These are phyloP conservation scores for Metschnikowia kofuensis DNA, from an alignment of 805 yeast species.

Conservation along the genomic window DNA sequence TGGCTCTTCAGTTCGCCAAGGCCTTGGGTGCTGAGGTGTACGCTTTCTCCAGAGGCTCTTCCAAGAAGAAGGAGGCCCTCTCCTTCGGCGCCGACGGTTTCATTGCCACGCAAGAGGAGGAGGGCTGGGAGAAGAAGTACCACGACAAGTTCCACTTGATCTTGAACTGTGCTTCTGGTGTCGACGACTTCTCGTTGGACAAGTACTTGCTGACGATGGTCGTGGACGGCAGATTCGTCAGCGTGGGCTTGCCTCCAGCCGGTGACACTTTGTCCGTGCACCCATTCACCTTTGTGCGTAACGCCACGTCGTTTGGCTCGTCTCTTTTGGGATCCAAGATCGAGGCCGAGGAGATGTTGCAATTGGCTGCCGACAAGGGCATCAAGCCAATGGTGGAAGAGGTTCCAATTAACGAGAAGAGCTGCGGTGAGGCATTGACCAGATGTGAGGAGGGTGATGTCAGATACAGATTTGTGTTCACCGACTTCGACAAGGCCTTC, in stretches of 20 bases:
- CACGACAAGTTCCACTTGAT: conserved; percentile 46
- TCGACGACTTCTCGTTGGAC: conserved; percentile 48
- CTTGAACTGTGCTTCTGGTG: conserved; percentile 51
- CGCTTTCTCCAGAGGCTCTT: conserved; percentile 50
- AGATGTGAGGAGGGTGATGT: conserved; percentile 55
- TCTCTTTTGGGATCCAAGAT: conserved; percentile 59
- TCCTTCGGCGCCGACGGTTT: conserved; percentile 52
- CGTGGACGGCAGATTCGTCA: conserved; percentile 56
- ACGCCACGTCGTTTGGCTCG: conserved; percentile 53
- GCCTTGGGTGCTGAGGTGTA: conserved; percentile 60
- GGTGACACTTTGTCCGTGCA: conserved; percentile 43
- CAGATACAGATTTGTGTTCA: conserved; percentile 61
- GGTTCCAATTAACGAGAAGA: conserved; percentile 50
- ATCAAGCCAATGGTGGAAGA: conserved; percentile 64
- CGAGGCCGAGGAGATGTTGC: conserved; percentile 66
- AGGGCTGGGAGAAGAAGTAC: conserved; percentile 39
- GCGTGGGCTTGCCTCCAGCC: conserved; percentile 62
- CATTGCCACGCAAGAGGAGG: conserved; percentile 52
- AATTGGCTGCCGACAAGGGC: conserved; percentile 56
- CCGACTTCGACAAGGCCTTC: conserved; percentile 51
- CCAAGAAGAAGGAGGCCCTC: conserved; percentile 48
- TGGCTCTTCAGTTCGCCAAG: conserved; percentile 54
- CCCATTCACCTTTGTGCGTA: conserved; percentile 50
- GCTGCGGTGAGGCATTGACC: conserved; percentile 53
- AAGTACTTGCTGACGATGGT: conserved; percentile 48